phyloP scores from a whole-genome alignment of 2,329 filamentous ascomycete genomes.

The Thermoascus crustaceus region DNA sequence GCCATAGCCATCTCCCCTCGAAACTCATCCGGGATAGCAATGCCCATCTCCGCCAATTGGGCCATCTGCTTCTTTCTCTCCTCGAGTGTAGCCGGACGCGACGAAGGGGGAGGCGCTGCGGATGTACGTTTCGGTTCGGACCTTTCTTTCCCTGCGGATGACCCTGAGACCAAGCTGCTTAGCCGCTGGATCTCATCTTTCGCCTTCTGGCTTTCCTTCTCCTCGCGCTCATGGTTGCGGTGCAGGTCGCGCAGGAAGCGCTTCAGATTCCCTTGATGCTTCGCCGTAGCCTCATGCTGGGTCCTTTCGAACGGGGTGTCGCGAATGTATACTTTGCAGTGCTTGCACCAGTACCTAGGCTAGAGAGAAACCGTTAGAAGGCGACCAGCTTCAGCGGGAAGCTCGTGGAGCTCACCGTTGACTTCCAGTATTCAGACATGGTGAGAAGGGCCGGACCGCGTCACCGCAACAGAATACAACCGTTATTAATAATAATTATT shows the following conservation, averaged over 20 bases:
- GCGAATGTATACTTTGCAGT: constrained; percentile 82
- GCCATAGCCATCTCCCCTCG: constrained; percentile 76
- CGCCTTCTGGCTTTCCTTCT: constrained; percentile 72
- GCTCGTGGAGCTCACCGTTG: constrained; percentile 50
- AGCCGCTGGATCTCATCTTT: constrained; percentile 78
- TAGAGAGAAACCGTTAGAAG: constrained; percentile 26
- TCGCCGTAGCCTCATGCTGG: constrained; percentile 80
- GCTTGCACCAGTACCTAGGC: constrained; percentile 96
- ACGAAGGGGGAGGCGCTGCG: constrained; percentile 26
- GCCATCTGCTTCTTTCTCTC: constrained; percentile 77
- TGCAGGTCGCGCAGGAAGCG: constrained; percentile 85
- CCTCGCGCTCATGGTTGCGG: constrained; percentile 69
- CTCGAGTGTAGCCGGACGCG: constrained; percentile 44
- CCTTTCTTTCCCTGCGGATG: constrained; percentile 18
- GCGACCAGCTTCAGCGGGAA: neutral
- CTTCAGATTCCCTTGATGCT: constrained; percentile 78
- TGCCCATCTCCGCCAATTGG: constrained; percentile 79
- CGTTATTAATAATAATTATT: too few species aligned
- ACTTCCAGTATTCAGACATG: constrained; percentile 99
- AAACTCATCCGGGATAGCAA: constrained; percentile 72
- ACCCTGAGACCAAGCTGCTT: constrained; percentile 61
- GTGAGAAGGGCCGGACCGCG: constrained; percentile 1
- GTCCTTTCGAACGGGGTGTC: constrained; percentile 84
- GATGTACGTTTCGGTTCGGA: constrained; percentile 19
- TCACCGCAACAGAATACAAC: too few species aligned